Conservation (phyloP, 2,329 filamentous ascomycete genomes). For the Alternaria sp. region DNA sequence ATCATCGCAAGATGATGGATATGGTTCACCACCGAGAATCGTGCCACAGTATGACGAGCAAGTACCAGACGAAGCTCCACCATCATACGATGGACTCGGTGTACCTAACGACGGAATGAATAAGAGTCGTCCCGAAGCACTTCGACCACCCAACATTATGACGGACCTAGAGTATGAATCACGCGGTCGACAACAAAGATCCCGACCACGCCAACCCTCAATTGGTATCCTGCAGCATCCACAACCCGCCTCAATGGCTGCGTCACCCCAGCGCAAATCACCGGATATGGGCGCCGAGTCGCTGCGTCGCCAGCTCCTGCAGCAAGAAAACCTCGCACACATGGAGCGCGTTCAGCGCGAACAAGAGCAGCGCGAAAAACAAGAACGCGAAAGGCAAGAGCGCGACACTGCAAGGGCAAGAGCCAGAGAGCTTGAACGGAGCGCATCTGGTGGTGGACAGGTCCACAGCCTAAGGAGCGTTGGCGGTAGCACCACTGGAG, state of each 20-base stretch:
- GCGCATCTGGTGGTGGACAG: constrained; percentile 43
- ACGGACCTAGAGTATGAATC: constrained; percentile 27
- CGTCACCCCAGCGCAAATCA: constrained; percentile 48
- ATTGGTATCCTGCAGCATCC: constrained; percentile 50
- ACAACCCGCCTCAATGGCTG: constrained; percentile 52
- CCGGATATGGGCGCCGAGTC: constrained; percentile 51
- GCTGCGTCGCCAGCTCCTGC: constrained; percentile 45
- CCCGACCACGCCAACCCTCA: constrained; percentile 44
- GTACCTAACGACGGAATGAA: constrained; percentile 44
- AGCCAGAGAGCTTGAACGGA: constrained; percentile 48
- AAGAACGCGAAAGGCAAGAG: constrained; percentile 38
- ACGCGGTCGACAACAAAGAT: constrained; percentile 29
- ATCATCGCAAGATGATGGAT: constrained; percentile 18
- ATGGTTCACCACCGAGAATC: constrained; percentile 13
- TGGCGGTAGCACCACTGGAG: constrained; percentile 39
- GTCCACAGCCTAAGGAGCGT: constrained; percentile 46
- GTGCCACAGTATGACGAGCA: constrained; percentile 34
- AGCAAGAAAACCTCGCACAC: constrained; percentile 46
- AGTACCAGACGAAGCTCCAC: constrained; percentile 44
- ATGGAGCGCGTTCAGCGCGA: constrained; percentile 44
- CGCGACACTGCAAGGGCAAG: constrained; percentile 43
- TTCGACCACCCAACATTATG: constrained; percentile 44
- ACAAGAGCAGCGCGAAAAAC: constrained; percentile 39
- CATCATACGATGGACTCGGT: constrained; percentile 46
- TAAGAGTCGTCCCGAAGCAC: constrained; percentile 39